These are phyloP conservation scores for Nymphaea thermarum DNA, from an alignment of 164 flowering plant species.

Conservation along the genomic window DNA sequence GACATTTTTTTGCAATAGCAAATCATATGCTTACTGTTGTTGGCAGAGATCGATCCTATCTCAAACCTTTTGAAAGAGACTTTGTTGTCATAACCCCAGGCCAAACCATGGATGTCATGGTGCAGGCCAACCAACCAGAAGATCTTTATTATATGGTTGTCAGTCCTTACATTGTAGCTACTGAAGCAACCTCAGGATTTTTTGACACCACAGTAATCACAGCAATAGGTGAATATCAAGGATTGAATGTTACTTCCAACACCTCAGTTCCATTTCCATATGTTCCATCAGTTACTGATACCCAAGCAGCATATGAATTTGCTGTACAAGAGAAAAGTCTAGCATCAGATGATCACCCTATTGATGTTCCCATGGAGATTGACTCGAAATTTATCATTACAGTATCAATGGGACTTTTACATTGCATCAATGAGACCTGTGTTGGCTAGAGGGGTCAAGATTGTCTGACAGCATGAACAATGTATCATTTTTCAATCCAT, in stretches of 20 bases:
- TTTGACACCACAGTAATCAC: conserved; percentile 19
- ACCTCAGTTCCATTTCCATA: conserved; percentile 5
- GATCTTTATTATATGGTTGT: conserved; percentile 19
- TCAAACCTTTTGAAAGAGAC: conserved; percentile 11
- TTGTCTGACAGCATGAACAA: conserved; percentile 13
- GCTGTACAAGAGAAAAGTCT: conserved; percentile 7
- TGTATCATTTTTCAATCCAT: conserved; percentile 11
- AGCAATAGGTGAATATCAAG: conserved; percentile 5
- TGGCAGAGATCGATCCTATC: conserved; percentile 15
- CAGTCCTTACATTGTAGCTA: too few relatives aligned
- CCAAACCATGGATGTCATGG: conserved; percentile 20
- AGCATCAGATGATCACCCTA: conserved; percentile 15
- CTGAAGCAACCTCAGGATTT: too few relatives aligned
- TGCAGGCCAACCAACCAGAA: conserved; percentile 11
- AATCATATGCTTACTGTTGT: conserved; percentile 16
- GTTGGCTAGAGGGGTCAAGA: conserved; percentile 4
- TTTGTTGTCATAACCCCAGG: conserved; percentile 17
- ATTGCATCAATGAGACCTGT: background rate
- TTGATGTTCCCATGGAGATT: conserved; percentile 10
- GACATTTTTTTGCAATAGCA: conserved; percentile 10
- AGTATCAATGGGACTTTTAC: conserved; percentile 8
- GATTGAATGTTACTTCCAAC: background rate
- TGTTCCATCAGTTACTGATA: conserved; percentile 7
- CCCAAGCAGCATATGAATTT: conserved; percentile 8
- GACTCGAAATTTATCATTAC: conserved; percentile 6